Evolutionary conservation across 306 rosid genomes (phyloP).

Genomic region (Amphicarpaea edgeworthii): DNA sequence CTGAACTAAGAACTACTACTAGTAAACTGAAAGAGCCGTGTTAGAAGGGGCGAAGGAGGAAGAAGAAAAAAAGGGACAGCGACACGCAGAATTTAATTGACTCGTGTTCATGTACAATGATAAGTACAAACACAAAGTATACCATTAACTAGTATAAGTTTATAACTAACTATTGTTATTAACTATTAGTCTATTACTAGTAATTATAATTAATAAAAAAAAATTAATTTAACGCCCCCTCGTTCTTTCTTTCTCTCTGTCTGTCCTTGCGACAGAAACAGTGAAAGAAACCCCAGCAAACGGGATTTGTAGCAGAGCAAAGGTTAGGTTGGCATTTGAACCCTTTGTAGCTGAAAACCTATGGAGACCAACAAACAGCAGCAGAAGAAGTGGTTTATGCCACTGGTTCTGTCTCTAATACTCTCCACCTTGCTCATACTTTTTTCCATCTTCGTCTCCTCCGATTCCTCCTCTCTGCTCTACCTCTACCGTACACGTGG

Average conservation of each 20-base stretch:
- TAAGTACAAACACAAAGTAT: not conserved
- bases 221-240: too few species aligned
- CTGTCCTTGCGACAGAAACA: conserved; percentile 5
- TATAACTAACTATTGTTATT: not conserved
- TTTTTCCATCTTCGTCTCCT: conserved; percentile 47
- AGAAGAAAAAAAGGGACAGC: not conserved
- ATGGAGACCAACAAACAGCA: conserved; percentile 60
- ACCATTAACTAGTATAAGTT: not conserved
- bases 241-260: not conserved
- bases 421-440: conserved; percentile 50
- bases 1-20: too few species aligned
- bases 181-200: not conserved
- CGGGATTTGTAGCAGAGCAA: not conserved
- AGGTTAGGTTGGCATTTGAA: conserved; percentile 8
- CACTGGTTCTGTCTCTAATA: conserved; percentile 50
- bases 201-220: not conserved
- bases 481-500: conserved; percentile 26
- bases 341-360: not conserved
- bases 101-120: not conserved
- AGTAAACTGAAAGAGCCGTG: not conserved
- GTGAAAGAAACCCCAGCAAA: not conserved
- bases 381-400: conserved; percentile 50
- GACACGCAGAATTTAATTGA: not conserved
- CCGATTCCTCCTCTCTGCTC: conserved; percentile 48
- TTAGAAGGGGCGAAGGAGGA: not conserved